These are phyloP conservation scores for Curvularia lunata DNA, from an alignment of 2,329 filamentous ascomycete genomes.

Conservation along the genomic window DNA sequence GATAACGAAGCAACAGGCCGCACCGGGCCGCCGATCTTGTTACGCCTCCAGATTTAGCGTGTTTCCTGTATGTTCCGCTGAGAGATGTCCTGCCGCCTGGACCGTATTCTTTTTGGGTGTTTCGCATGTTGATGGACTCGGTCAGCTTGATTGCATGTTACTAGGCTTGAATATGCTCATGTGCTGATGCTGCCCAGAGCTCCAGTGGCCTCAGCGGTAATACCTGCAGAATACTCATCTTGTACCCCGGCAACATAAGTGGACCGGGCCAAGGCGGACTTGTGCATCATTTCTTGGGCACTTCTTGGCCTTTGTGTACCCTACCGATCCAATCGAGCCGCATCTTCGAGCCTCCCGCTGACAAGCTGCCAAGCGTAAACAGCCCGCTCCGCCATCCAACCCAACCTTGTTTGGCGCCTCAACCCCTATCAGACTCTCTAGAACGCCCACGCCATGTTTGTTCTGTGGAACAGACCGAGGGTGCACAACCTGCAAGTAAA, in stretches of 20 bases:
- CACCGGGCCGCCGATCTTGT: constrained; percentile 18
- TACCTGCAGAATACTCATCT: constrained; percentile 30
- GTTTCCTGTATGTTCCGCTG: constrained; percentile 1
- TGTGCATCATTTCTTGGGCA: constrained; percentile 21
- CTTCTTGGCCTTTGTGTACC: constrained; percentile 29
- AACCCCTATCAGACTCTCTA: constrained; percentile 23
- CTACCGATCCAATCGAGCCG: constrained; percentile 28
- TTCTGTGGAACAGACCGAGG: constrained; percentile 24
- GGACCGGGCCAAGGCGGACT: constrained; percentile 34
- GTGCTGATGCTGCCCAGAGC: constrained; percentile 26
- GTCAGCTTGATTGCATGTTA: constrained; percentile 7
- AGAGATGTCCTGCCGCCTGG: background rate
- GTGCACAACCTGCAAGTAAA: constrained; percentile 20
- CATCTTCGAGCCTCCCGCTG: constrained; percentile 25
- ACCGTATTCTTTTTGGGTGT: constrained; percentile 7
- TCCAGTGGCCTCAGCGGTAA: constrained; percentile 32
- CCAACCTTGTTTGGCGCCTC: constrained; percentile 19
- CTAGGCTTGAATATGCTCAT: constrained; percentile 12
- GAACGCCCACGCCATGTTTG: constrained; percentile 7
- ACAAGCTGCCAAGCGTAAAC: constrained; percentile 24
- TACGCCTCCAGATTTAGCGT: constrained; percentile 20
- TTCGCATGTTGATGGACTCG: constrained; percentile 1
- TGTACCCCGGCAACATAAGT: constrained; percentile 25
- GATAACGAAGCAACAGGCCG: constrained; percentile 33
- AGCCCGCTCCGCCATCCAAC: constrained; percentile 34